Conservation (phyloP, 768 basidiomycete genomes). For the Omphalotus guepiniiformis region DNA sequence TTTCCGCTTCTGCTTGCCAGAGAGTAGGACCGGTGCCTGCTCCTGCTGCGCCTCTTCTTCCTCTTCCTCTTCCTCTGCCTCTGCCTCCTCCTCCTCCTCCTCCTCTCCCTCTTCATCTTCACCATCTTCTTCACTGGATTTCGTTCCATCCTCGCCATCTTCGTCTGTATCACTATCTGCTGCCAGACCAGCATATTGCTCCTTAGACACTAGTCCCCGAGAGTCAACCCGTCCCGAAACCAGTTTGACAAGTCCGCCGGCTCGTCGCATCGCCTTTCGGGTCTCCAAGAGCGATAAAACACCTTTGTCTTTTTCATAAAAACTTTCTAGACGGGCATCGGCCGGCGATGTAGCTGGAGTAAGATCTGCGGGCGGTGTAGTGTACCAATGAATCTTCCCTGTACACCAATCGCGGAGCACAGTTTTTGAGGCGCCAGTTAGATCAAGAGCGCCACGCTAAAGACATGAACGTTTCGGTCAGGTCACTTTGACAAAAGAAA, state of each 20-base stretch:
- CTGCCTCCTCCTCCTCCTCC: slow-evolving; percentile 35
- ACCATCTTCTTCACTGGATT: slow-evolving; percentile 31
- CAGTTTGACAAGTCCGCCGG: slow-evolving; percentile 55
- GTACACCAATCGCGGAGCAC: slow-evolving; percentile 83
- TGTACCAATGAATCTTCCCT: slow-evolving; percentile 71
- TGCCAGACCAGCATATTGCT: slow-evolving; percentile 40
- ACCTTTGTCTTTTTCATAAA: slow-evolving; percentile 44
- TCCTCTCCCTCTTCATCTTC: slow-evolving; percentile 29
- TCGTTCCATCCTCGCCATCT: slow-evolving; percentile 27
- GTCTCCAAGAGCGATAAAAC: slow-evolving; percentile 45
- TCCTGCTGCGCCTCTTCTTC: slow-evolving; percentile 35
- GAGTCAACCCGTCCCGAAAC: slow-evolving; percentile 19
- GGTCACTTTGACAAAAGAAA: slow-evolving; percentile 3
- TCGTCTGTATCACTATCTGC: slow-evolving; percentile 33
- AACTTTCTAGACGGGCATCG: slow-evolving; percentile 17
- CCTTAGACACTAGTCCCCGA: slow-evolving; percentile 33
- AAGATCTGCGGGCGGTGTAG: slow-evolving; percentile 39
- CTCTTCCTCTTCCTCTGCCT: slow-evolving; percentile 35
- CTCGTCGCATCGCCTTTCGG: slow-evolving; percentile 66
- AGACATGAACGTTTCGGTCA: slow-evolving; percentile 11
- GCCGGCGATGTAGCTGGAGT: slow-evolving; percentile 6
- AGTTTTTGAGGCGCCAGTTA: slow-evolving; percentile 69
- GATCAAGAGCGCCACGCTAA: slow-evolving; percentile 70
- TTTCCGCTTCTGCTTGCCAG: slow-evolving; percentile 46
- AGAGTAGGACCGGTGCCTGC: slow-evolving; percentile 23